Evolutionary conservation across 176 grass and related monocot species (phyloP).

Genomic region (Rhynchospora pubera): DNA sequence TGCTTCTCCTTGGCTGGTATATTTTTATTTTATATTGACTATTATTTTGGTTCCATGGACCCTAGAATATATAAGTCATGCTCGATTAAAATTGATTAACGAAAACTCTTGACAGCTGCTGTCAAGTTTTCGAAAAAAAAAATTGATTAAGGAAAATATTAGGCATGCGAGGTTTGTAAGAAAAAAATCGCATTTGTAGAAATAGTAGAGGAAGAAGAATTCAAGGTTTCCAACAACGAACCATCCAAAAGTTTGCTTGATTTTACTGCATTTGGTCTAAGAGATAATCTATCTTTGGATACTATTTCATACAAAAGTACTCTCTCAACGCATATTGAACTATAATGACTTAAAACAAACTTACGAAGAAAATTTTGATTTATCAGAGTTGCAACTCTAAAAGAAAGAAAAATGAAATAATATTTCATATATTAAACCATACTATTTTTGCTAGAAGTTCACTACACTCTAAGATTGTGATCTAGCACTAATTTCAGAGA

Average conservation of each 20-base stretch:
- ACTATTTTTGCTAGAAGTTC: background rate
- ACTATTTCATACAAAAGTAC: background rate
- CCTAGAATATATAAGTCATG: background rate
- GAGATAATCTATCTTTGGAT: background rate
- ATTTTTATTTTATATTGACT: too few species aligned
- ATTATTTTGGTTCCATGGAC: background rate
- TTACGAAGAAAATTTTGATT: too few species aligned
- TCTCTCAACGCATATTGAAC: background rate
- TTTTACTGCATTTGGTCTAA: background rate
- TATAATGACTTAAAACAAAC: background rate
- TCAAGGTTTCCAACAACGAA: background rate
- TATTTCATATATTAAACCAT: background rate
- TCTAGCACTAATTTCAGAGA: background rate
- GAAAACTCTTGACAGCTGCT: too few species aligned
- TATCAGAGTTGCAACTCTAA: background rate
- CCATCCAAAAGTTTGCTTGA: background rate
- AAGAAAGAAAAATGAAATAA: background rate
- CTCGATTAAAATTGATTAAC: background rate
- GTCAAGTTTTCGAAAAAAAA: too few species aligned
- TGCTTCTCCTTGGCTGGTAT: background rate
- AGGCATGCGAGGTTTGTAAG: background rate
- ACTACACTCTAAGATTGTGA: background rate
- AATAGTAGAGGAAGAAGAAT: background rate
- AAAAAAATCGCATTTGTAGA: background rate
- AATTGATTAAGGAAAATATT: background rate